These are phyloP conservation scores for Boletus pseudo-olivaceus DNA, from an alignment of 768 basidiomycete genomes.

Conservation along the genomic window DNA sequence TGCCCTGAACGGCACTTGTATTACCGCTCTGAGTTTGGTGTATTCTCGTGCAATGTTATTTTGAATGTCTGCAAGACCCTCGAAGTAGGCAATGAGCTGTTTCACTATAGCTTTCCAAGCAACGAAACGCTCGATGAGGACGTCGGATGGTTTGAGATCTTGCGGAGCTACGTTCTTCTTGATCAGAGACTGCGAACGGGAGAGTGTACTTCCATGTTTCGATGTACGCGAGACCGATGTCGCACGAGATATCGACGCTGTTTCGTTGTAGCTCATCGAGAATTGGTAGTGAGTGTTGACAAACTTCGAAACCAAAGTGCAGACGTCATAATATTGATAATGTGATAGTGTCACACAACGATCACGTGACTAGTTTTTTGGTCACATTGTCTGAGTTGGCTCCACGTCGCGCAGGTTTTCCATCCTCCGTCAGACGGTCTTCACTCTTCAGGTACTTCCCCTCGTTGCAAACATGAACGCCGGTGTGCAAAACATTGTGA, in stretches of 20 bases:
- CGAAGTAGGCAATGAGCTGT: constrained; percentile 91
- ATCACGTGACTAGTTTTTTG: constrained; percentile 8
- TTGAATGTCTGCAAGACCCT: constrained; percentile 69
- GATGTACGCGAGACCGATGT: constrained; percentile 67
- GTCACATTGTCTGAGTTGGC: background rate
- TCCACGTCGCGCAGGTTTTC: background rate
- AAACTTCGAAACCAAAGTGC: background rate
- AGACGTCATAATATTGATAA: constrained; percentile 21
- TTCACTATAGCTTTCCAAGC: constrained; percentile 97
- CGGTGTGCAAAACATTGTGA: constrained; percentile 74
- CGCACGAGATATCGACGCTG: constrained; percentile 58
- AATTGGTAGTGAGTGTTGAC: too few relatives aligned
- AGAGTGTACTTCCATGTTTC: constrained; percentile 66
- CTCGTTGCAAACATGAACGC: constrained; percentile 56
- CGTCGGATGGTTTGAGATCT: constrained; percentile 88
- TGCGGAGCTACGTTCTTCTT: constrained; percentile 91
- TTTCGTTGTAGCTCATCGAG: constrained; percentile 40
- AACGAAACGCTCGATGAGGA: constrained; percentile 92
- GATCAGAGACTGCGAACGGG: constrained; percentile 82
- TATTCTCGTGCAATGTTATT: constrained; percentile 92
- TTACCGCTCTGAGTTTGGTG: constrained; percentile 89
- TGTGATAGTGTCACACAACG: constrained; percentile 15
- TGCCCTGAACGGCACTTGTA: constrained; percentile 93
- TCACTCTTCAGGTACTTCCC: constrained; percentile 5
- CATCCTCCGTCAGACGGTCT: constrained; percentile 14